phyloP scores from a whole-genome alignment of 768 basidiomycete species.

The Termitomyces titanicus region DNA sequence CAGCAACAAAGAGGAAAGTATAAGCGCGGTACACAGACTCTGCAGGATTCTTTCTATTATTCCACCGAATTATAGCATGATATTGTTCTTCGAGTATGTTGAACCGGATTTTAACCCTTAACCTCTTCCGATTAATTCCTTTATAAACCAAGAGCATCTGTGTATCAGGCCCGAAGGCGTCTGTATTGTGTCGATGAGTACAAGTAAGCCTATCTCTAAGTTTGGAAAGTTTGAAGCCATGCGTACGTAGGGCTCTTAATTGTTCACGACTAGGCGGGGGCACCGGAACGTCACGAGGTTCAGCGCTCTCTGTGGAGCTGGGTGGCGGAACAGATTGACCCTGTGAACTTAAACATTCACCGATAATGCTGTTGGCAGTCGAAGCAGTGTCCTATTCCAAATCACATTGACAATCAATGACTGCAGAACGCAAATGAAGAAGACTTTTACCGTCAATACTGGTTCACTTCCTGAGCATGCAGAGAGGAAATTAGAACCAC shows the following conservation, averaged over 20 bases:
- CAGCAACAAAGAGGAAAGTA: constrained; percentile 1
- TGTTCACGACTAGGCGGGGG: background rate
- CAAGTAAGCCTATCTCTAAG: background rate
- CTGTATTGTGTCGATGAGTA: constrained; percentile 7
- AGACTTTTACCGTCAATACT: background rate
- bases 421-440: background rate
- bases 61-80: constrained; percentile 32
- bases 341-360: background rate
- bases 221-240: background rate
- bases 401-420: background rate
- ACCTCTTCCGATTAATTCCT: background rate
- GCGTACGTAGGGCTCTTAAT: background rate
- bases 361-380: background rate
- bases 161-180: constrained; percentile 18
- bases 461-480: background rate
- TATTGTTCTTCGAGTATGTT: constrained; percentile 21
- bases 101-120: constrained; percentile 15
- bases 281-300: background rate
- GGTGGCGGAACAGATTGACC: background rate
- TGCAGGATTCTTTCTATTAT: constrained; percentile 27
- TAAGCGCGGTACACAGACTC: constrained; percentile 24
- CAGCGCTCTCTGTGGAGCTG: background rate
- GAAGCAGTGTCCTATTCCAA: background rate
- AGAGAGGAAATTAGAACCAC: background rate
- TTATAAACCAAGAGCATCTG: background rate